Evolutionary conservation across 129 eudicot species (phyloP).

Genomic region (Helianthus annuus): HanXRQr2.0-SUNRISE NC_035441.2:5567451-5567950

Average conservation of each 20-base stretch:
- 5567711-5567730: slow-evolving; percentile 70
- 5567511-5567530: slow-evolving; percentile 25
- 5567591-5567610: slow-evolving; percentile 28
- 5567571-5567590: slow-evolving; percentile 25
- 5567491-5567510: slow-evolving; percentile 13
- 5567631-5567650: slow-evolving; percentile 87
- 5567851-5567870: too few species aligned
- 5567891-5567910: too few species aligned
- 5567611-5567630: slow-evolving; percentile 67
- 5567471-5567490: slow-evolving; percentile 6
- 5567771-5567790: too few species aligned
- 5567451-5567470: slow-evolving; percentile 2
- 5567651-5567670: slow-evolving; percentile 75
- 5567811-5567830: too few species aligned
- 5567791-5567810: too few species aligned
- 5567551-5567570: slow-evolving; percentile 42
- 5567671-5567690: slow-evolving; percentile 23
- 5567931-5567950: too few species aligned
- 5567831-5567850: too few species aligned
- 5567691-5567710: slow-evolving; percentile 57
- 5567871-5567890: too few species aligned
- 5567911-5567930: too few species aligned
- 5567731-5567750: background rate
- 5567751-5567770: too few species aligned
- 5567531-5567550: slow-evolving; percentile 26